phyloP scores from a whole-genome alignment of 495 filamentous ascomycete genomes.

The Talaromyces proteolyticus region DNA sequence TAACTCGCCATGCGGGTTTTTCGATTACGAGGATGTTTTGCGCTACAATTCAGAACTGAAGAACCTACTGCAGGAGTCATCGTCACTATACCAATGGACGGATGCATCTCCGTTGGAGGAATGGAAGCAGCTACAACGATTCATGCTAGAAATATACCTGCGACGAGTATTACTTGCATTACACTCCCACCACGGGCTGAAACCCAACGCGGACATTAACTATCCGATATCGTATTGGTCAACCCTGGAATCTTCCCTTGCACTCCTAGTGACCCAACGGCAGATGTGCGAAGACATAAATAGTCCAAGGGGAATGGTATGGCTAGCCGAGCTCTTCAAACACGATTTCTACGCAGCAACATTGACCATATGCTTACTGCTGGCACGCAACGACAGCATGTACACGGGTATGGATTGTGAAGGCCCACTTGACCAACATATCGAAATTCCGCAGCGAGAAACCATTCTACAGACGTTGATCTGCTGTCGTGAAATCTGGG shows the following conservation, averaged over 20 bases:
- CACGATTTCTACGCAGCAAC: constrained; percentile 7
- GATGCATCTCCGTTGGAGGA: not conserved
- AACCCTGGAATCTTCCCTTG: constrained; percentile 1
- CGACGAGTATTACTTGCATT: constrained; percentile 2
- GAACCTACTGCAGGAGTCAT: not conserved
- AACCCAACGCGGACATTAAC: constrained; percentile 3
- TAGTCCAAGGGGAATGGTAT: not conserved
- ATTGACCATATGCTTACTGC: constrained; percentile 1
- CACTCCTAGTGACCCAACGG: constrained; percentile 2
- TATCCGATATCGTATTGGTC: constrained; percentile 6
- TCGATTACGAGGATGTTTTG: constrained; percentile 4
- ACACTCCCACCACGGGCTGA: constrained; percentile 1
- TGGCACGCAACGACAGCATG: not conserved
- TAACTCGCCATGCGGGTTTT: constrained; percentile 1
- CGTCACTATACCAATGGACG: not conserved
- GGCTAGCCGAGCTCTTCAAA: constrained; percentile 3
- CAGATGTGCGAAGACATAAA: constrained; percentile 3
- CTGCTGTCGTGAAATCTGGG: constrained; percentile 6
- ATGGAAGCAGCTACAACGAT: constrained; percentile 1
- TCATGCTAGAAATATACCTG: constrained; percentile 4
- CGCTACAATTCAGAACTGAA: not conserved
- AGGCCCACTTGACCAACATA: not conserved
- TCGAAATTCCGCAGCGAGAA: constrained; percentile 6
- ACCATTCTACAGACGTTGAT: constrained; percentile 6
- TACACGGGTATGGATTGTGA: not conserved